Base-by-base conservation (phyloP, 192 early-diverging fungal genomes). In the Coemansia sp. region DNA sequence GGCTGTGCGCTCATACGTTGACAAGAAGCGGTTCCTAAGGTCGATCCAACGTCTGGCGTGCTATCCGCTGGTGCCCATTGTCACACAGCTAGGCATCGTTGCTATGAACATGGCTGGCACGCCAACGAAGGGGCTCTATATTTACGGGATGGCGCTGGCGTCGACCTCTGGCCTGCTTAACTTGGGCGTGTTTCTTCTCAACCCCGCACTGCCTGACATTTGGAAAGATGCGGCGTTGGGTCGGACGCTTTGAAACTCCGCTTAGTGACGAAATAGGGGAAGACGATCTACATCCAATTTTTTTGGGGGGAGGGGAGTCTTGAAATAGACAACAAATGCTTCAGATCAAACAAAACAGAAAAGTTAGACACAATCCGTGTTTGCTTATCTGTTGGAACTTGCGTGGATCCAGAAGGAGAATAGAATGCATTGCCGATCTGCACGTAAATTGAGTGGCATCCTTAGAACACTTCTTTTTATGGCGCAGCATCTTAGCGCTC, bases 121-220 rank as follows among this genome's bases (percentile, higher is more conserved):
- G 16, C 72, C 73, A 4, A 53, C 60, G 3, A 65, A 62, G 12
- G 44, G 61, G 23, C 43, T 84, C 20, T 75, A 77, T 23, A 68
- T 75, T 8, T 77, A 75, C 35, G 81, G 76, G 24, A 78, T 69
- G 0, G 67, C 71, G 18, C 66, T 78, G 69, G 66, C 72, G 12
- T 59, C 72, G 9, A 62, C 65, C 0, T 36, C 66, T 9, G 81
- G 81, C 3, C 9, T 78, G 15, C 68, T 84, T 30, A 84, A 84
- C 55, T 44, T 78, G 33, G 60, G 53, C 4, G 76, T 84, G 20
- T 84, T 84, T 56, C 23, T 73, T 61, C 81, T 84, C 34, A 84
- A 84, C 34, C 81, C 81, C 2, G 72, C 81, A 4, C 68, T 84
- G 24, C 73, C 78, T 7, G 78, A 81, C 46, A 81, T 81, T 38